Evolutionary conservation across 225 moss, liverwort and hornwort species (phyloP).

Genomic region (Asterella californica): DNA sequence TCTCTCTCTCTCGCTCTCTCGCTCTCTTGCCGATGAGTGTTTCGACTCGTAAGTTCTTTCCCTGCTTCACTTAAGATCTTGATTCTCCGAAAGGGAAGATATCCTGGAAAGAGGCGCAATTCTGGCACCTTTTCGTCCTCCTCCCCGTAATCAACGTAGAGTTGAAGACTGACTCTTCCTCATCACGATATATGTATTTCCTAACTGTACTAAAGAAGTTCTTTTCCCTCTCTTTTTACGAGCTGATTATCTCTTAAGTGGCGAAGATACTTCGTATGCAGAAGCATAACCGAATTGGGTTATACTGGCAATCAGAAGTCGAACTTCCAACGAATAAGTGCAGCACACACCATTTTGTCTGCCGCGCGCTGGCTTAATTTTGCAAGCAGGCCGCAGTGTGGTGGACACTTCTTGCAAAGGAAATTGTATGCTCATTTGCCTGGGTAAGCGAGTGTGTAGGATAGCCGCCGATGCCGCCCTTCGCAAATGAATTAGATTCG

Average conservation of each 20-base stretch:
- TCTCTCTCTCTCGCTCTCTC: background rate
- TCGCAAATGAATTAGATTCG: conserved; percentile 24
- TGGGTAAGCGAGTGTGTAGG: background rate
- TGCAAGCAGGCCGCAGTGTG: background rate
- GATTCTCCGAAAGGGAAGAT: background rate
- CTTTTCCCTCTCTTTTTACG: background rate
- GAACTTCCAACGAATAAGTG: background rate
- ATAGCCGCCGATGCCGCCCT: conserved; percentile 31
- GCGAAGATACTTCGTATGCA: background rate
- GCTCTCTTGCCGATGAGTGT: background rate
- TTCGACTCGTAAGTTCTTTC: background rate
- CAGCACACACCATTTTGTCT: background rate
- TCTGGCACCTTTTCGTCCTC: background rate
- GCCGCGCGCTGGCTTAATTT: background rate
- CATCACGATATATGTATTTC: background rate
- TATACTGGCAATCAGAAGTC: background rate
- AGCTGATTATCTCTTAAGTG: background rate
- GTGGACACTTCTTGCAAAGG: background rate
- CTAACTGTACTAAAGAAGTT: background rate
- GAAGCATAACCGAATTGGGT: background rate
- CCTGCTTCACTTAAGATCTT: background rate
- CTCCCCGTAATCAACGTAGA: background rate
- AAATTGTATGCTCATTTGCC: background rate
- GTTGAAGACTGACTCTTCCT: background rate
- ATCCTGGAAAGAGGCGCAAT: background rate